Percentiles rank a stretch among this genome's conserved stretches.
Conservation (phyloP, 805 yeast species). For the Blastobotrys muscicola region DNA sequence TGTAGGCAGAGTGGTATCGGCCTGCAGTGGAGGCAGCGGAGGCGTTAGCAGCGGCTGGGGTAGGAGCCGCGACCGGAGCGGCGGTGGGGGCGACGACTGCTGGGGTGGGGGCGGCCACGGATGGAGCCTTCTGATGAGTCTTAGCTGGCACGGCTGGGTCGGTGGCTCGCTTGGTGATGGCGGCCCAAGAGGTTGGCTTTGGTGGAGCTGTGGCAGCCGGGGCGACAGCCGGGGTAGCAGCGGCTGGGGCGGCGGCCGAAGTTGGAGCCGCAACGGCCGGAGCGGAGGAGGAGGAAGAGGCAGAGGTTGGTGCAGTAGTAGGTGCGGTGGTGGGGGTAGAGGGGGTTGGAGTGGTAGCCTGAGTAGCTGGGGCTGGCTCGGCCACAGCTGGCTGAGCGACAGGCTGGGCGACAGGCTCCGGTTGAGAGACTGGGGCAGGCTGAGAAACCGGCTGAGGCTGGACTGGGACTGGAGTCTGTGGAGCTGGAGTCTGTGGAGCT, state of each 20-base stretch:
- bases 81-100: conserved; percentile 14
- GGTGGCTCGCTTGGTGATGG: neutral
- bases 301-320: conserved; percentile 1
- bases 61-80: conserved; percentile 7
- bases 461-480: neutral
- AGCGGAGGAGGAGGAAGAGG: neutral
- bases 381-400: neutral
- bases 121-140: conserved; percentile 8
- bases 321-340: neutral
- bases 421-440: neutral
- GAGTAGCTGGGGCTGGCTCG: neutral
- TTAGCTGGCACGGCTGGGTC: neutral
- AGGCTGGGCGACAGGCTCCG: neutral
- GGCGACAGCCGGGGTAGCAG: conserved; percentile 9
- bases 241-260: conserved; percentile 2
- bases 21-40: conserved; percentile 10
- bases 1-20: conserved; percentile 27
- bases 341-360: neutral
- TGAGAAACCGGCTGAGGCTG: neutral
- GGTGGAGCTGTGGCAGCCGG: neutral
- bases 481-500: neutral
- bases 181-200: neutral
- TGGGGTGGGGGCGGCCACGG: conserved; percentile 12
- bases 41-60: conserved; percentile 9
- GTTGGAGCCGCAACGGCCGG: conserved; percentile 1